These are phyloP conservation scores for Cucurbita pepo DNA, from an alignment of 306 rosid genomes.

Conservation along the genomic window DNA sequence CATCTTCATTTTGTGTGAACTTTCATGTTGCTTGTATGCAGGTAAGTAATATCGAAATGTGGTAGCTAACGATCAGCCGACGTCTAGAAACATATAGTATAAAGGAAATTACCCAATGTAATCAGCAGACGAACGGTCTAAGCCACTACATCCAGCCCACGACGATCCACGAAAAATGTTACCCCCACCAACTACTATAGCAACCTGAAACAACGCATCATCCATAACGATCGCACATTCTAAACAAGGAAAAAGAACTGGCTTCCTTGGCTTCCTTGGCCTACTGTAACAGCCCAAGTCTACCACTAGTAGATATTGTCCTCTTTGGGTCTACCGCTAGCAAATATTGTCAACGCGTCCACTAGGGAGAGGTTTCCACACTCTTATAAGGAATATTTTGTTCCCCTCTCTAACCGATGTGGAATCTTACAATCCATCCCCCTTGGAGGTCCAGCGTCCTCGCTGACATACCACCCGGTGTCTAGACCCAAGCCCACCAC, in stretches of 20 bases:
- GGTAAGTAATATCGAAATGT: not conserved
- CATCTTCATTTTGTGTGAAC: not conserved
- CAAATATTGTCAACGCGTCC: too few species aligned
- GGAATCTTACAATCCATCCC: too few species aligned
- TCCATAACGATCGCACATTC: constrained; percentile 1
- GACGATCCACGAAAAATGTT: constrained; percentile 92
- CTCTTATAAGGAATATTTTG: too few species aligned
- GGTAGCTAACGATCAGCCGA: not conserved
- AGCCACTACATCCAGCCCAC: constrained; percentile 82
- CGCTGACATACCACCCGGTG: too few species aligned
- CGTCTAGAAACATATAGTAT: not conserved
- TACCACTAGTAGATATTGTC: too few species aligned
- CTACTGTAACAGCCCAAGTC: too few species aligned
- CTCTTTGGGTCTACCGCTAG: too few species aligned
- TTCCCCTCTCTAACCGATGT: too few species aligned
- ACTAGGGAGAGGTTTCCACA: too few species aligned
- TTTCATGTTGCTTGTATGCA: not conserved
- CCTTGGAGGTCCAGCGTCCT: too few species aligned
- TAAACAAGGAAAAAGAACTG: not conserved
- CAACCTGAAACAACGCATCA: constrained; percentile 54
- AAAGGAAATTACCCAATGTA: constrained; percentile 59
- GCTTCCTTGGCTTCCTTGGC: too few species aligned
- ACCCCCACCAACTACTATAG: constrained; percentile 92
- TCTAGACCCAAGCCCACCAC: too few species aligned
- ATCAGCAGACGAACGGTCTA: constrained; percentile 95